A percentile compares a stretch with the other conserved stretches of the same genome.
These are phyloP conservation scores for Fusarium guadeloupense DNA, from an alignment of 2,329 filamentous ascomycete genomes.

Conservation along the genomic window DNA sequence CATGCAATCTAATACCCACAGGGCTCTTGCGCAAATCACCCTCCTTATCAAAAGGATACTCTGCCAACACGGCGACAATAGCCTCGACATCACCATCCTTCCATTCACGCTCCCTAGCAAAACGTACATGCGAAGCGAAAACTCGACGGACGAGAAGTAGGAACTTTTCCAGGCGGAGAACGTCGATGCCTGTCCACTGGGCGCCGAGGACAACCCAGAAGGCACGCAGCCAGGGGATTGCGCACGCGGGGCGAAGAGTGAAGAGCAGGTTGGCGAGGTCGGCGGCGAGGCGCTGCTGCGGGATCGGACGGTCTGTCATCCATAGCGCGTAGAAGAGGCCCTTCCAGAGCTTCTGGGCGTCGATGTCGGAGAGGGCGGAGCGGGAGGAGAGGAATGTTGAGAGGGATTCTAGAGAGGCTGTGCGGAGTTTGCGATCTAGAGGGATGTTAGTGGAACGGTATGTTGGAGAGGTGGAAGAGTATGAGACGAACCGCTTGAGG, in stretches of 20 bases:
- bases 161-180: constrained; percentile 90
- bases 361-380: constrained; percentile 68
- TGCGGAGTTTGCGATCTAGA: constrained; percentile 79
- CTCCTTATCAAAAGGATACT: constrained; percentile 48
- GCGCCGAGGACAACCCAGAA: constrained; percentile 77
- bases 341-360: constrained; percentile 91
- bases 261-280: constrained; percentile 76
- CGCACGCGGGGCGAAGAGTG: constrained; percentile 60
- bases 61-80: constrained; percentile 42
- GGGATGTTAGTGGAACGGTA: background rate
- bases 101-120: constrained; percentile 50
- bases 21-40: constrained; percentile 69
- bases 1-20: constrained; percentile 85
- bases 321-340: constrained; percentile 93
- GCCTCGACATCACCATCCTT: constrained; percentile 44
- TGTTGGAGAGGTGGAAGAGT: background rate
- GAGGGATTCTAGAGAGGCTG: constrained; percentile 79
- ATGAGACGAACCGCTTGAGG: constrained; percentile 78
- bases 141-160: constrained; percentile 83
- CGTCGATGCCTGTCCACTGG: constrained; percentile 79
- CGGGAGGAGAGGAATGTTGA: constrained; percentile 77
- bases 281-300: constrained; percentile 83
- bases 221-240: constrained; percentile 62
- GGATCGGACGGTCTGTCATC: constrained; percentile 90
- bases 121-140: constrained; percentile 73